Conservation (phyloP, 495 filamentous ascomycete genomes). For the Neurospora cerealis region DNA sequence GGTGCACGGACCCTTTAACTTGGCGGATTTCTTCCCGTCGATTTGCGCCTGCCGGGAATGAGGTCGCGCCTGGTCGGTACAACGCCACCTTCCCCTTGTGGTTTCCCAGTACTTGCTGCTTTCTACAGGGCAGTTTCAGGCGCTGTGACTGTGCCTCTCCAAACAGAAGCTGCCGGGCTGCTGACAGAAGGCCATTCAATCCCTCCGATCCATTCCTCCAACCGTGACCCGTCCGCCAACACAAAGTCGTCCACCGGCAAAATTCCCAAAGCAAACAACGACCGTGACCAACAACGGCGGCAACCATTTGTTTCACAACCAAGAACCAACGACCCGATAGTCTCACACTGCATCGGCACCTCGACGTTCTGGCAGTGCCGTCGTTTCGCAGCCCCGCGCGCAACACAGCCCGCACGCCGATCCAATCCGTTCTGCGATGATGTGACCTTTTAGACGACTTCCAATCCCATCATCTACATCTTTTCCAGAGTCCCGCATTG, state of each 20-base stretch:
- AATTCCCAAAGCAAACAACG: not conserved
- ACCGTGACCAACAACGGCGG: not conserved
- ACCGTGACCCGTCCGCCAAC: not conserved
- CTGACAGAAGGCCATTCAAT: not conserved
- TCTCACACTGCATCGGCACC: not conserved
- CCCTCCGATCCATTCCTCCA: too few species aligned
- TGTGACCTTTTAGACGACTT: constrained; percentile 19
- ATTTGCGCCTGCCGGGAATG: not conserved
- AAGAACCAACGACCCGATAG: not conserved
- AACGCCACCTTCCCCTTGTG: not conserved
- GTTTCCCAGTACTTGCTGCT: not conserved
- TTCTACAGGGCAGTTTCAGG: not conserved
- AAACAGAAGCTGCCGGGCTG: not conserved
- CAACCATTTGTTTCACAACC: not conserved
- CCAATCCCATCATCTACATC: constrained; percentile 1
- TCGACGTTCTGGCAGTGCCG: not conserved
- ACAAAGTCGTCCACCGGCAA: not conserved
- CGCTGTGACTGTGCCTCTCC: not conserved
- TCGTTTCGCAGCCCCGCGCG: not conserved
- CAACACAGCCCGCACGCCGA: not conserved
- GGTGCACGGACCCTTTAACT: not conserved
- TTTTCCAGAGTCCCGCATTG: not conserved
- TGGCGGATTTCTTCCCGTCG: not conserved
- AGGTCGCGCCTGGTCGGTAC: not conserved
- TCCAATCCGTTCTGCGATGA: constrained; percentile 15